These are phyloP conservation scores for Arachnomyces sp. DNA, from an alignment of 2,329 filamentous ascomycete species.

Conservation along the genomic window DNA sequence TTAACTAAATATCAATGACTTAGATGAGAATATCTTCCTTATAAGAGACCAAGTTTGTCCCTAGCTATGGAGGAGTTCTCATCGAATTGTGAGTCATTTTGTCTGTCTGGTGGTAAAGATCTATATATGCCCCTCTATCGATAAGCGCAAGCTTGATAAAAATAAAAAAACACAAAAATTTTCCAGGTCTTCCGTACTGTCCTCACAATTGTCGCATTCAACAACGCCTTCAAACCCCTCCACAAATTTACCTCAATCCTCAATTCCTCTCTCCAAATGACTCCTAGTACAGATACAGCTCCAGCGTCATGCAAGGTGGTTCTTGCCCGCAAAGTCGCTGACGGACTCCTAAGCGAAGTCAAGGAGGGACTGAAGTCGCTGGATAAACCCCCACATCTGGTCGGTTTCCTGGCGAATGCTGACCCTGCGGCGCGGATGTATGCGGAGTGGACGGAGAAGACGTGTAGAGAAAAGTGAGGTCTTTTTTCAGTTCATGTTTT, in stretches of 20 bases:
- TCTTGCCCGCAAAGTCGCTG: conserved; percentile 79
- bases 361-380: conserved; percentile 65
- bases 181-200: too few relatives aligned
- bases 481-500: conserved; percentile 9
- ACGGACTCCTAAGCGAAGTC: conserved; percentile 70
- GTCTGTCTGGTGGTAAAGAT: too few relatives aligned
- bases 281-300: conserved; percentile 21
- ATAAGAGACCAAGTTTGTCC: too few relatives aligned
- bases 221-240: conserved; percentile 10
- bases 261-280: conserved; percentile 19
- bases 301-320: conserved; percentile 75
- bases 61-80: too few relatives aligned
- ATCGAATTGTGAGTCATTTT: too few relatives aligned
- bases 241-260: neutral
- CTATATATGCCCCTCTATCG: too few relatives aligned
- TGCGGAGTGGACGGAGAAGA: conserved; percentile 95
- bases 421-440: conserved; percentile 90
- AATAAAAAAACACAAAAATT: too few relatives aligned
- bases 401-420: conserved; percentile 84
- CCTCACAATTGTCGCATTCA: too few relatives aligned
- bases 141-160: too few relatives aligned
- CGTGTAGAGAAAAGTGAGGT: conserved; percentile 86
- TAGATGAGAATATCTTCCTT: too few relatives aligned
- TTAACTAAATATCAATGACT: too few relatives aligned
- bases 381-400: conserved; percentile 66